Percentiles rank a stretch among this genome's conserved stretches.
These are phyloP conservation scores for Candida labiduridarum DNA, from an alignment of 1,139 yeast species.

Conservation along the genomic window DNA sequence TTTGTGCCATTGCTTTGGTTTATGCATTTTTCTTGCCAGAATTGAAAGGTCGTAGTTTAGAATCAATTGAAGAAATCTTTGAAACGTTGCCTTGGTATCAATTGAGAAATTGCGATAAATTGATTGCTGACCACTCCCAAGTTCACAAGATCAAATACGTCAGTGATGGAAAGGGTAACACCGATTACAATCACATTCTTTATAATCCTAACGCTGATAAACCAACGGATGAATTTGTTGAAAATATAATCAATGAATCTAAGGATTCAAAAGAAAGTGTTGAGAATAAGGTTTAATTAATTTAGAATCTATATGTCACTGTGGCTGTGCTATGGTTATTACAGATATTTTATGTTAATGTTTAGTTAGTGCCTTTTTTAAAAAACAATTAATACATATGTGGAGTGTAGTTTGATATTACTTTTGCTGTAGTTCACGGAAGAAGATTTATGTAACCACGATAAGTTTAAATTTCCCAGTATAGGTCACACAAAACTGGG, in stretches of 20 bases:
- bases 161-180: slow-evolving; percentile 20
- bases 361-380: background rate
- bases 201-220: slow-evolving; percentile 21
- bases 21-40: slow-evolving; percentile 60
- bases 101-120: slow-evolving; percentile 51
- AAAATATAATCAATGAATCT: slow-evolving; percentile 11
- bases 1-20: slow-evolving; percentile 40
- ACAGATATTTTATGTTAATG: too few relatives aligned
- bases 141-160: slow-evolving; percentile 30
- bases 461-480: too few relatives aligned
- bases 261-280: slow-evolving; percentile 5
- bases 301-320: background rate
- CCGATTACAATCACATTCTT: slow-evolving; percentile 22
- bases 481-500: too few relatives aligned
- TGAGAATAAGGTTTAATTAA: slow-evolving; percentile 10
- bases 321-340: background rate
- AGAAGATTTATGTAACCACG: too few relatives aligned
- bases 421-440: too few relatives aligned
- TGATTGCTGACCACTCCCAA: slow-evolving; percentile 58
- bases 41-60: slow-evolving; percentile 55
- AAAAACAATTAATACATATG: background rate
- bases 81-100: slow-evolving; percentile 56
- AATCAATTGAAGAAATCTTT: slow-evolving; percentile 59
- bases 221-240: slow-evolving; percentile 17
- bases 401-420: background rate